phyloP scores from a whole-genome alignment of 495 filamentous ascomycete species.

The Choiromyces venosus region DNA sequence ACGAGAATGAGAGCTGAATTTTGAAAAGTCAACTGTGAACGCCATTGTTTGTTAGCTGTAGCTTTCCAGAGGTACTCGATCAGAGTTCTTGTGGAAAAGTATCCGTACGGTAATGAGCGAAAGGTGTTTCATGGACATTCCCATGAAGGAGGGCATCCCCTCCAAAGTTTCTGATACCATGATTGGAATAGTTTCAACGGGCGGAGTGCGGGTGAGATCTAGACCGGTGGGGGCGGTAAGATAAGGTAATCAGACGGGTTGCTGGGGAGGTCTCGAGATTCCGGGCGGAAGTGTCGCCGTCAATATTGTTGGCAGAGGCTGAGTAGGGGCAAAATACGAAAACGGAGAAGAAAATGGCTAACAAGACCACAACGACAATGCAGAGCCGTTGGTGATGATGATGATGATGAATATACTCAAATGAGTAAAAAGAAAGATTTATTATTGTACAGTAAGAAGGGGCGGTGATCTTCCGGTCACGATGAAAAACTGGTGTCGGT shows the following conservation, averaged over 20 bases:
- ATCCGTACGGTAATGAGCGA: conserved; percentile 69
- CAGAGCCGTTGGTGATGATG: background rate
- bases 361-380: background rate
- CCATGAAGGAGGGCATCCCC: conserved; percentile 47
- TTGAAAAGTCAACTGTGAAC: conserved; percentile 64
- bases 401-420: background rate
- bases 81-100: background rate
- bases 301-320: background rate
- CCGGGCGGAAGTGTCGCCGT: background rate
- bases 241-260: background rate
- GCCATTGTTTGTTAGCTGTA: conserved; percentile 33
- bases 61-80: background rate
- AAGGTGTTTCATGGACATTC: conserved; percentile 67
- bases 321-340: background rate
- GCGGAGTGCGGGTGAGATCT: background rate
- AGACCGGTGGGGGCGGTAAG: background rate
- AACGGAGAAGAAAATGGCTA: background rate
- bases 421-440: background rate
- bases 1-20: conserved; percentile 73
- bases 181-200: conserved; percentile 6
- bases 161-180: conserved; percentile 37
- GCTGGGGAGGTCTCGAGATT: background rate
- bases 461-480: background rate
- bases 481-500: background rate
- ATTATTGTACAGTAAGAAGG: background rate